Conservation (phyloP, 1,139 yeast genomes). For the Starmera stellimalicola region DNA sequence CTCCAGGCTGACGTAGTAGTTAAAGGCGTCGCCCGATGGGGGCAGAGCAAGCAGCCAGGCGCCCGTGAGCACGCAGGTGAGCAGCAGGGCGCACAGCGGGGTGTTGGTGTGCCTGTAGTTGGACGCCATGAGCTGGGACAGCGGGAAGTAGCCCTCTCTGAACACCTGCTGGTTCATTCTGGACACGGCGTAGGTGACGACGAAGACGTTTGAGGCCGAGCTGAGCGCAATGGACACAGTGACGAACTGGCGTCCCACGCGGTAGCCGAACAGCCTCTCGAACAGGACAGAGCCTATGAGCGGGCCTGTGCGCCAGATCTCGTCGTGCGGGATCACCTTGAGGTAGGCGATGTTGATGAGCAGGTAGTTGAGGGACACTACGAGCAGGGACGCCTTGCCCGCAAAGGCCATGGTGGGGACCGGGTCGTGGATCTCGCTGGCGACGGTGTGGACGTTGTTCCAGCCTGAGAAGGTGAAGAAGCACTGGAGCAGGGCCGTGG, state of each 20-base stretch:
- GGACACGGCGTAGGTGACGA: slow-evolving; percentile 49
- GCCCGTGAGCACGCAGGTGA: slow-evolving; percentile 24
- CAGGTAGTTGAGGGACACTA: slow-evolving; percentile 41
- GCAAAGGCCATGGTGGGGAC: slow-evolving; percentile 47
- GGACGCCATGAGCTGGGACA: slow-evolving; percentile 40
- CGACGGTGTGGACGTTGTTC: slow-evolving; percentile 53
- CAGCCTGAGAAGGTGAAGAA: slow-evolving; percentile 57
- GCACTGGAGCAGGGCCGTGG: slow-evolving; percentile 50
- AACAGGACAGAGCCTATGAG: slow-evolving; percentile 50
- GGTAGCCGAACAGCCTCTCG: slow-evolving; percentile 43
- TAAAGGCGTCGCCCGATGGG: slow-evolving; percentile 44
- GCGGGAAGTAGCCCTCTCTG: slow-evolving; percentile 54
- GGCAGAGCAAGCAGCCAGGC: slow-evolving; percentile 34
- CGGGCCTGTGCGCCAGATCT: slow-evolving; percentile 44
- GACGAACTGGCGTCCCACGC: slow-evolving; percentile 41
- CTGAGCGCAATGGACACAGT: slow-evolving; percentile 50
- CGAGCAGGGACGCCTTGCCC: slow-evolving; percentile 44
- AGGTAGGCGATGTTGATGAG: slow-evolving; percentile 49
- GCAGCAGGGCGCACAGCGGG: slow-evolving; percentile 38
- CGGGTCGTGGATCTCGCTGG: slow-evolving; percentile 54
- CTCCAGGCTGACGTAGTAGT: slow-evolving; percentile 48
- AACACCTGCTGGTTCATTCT: slow-evolving; percentile 58
- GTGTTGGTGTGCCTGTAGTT: slow-evolving; percentile 45
- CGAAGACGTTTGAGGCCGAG: slow-evolving; percentile 55
- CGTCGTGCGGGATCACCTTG: slow-evolving; percentile 44